phyloP scores from a whole-genome alignment of 2,329 filamentous ascomycete species.

The Xylariomycetidae sp. region DNA sequence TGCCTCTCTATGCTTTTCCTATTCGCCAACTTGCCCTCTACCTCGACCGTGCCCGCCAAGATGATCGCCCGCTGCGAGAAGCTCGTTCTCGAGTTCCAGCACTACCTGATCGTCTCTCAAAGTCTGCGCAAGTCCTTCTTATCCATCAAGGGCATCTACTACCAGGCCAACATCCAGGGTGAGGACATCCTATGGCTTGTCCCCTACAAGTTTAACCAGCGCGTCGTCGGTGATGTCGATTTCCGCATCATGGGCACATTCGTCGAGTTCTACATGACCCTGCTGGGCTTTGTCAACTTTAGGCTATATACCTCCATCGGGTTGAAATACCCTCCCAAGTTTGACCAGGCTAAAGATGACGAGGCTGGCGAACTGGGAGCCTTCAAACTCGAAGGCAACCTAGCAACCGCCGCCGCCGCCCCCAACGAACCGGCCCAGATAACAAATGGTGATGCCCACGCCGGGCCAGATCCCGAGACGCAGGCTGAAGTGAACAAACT shows the following conservation, averaged over 20 bases:
- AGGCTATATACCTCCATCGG: slow-evolving; percentile 87
- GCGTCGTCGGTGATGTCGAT: slow-evolving; percentile 88
- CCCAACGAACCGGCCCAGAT: slow-evolving; percentile 50
- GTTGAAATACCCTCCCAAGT: slow-evolving; percentile 92
- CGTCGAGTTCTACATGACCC: slow-evolving; percentile 96
- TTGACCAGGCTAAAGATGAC: slow-evolving; percentile 82
- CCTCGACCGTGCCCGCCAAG: slow-evolving; percentile 83
- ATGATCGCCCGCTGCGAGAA: slow-evolving; percentile 94
- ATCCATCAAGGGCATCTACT: slow-evolving; percentile 99
- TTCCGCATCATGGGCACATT: slow-evolving; percentile 99
- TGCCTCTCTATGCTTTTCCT: slow-evolving; percentile 95
- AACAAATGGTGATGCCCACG: slow-evolving; percentile 43
- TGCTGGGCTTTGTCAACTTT: slow-evolving; percentile 95
- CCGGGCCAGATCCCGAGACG: slow-evolving; percentile 56
- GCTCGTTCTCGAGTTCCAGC: slow-evolving; percentile 91
- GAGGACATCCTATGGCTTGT: slow-evolving; percentile 97
- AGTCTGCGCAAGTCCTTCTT: slow-evolving; percentile 93
- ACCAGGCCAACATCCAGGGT: slow-evolving; percentile 94
- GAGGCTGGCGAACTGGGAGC: slow-evolving; percentile 84
- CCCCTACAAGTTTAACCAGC: slow-evolving; percentile 96
- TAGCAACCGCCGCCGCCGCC: slow-evolving; percentile 49
- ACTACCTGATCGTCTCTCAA: slow-evolving; percentile 91
- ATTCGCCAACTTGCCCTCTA: slow-evolving; percentile 93
- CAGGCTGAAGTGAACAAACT: slow-evolving; percentile 67
- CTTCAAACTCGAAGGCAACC: slow-evolving; percentile 80